Evolutionary conservation across 495 filamentous ascomycete species (phyloP).

Genomic region (Xylaria sp.): DNA sequence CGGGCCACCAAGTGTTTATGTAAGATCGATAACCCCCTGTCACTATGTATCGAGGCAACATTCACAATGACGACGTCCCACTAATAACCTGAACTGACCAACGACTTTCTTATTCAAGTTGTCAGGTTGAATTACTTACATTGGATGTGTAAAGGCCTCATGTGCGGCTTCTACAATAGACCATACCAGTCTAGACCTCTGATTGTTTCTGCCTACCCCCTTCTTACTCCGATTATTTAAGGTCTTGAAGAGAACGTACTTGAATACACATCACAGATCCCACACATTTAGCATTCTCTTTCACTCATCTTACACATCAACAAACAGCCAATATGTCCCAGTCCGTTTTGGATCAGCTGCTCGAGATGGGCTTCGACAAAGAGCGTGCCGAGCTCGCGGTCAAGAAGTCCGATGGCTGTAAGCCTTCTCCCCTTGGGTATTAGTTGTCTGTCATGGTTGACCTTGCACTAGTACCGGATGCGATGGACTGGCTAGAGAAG

Average conservation of each 20-base stretch:
- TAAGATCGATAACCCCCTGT: not conserved
- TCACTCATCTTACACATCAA: conserved; percentile 32
- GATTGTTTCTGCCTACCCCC: not conserved
- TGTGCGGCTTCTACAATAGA: not conserved
- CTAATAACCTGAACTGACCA: conserved; percentile 23
- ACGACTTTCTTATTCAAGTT: conserved; percentile 14
- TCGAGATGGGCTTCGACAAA: conserved; percentile 95
- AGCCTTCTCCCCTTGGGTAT: conserved; percentile 43
- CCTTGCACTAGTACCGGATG: conserved; percentile 73
- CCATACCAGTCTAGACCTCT: not conserved
- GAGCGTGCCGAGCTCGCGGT: conserved; percentile 81
- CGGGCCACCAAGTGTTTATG: conserved; percentile 22
- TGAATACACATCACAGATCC: not conserved
- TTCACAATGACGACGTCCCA: conserved; percentile 40
- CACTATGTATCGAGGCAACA: conserved; percentile 33
- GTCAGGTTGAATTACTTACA: not conserved
- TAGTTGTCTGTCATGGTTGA: conserved; percentile 20
- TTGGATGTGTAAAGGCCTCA: not conserved
- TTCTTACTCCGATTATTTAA: not conserved
- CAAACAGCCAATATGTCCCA: conserved; percentile 60
- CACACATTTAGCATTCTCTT: conserved; percentile 25
- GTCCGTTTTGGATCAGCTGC: conserved; percentile 77
- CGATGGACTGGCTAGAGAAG: conserved; percentile 91
- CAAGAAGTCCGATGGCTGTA: conserved; percentile 76
- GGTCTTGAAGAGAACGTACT: not conserved